These are phyloP conservation scores for Rutstroemia sp. DNA, from an alignment of 2,329 filamentous ascomycete species.

Conservation along the genomic window DNA sequence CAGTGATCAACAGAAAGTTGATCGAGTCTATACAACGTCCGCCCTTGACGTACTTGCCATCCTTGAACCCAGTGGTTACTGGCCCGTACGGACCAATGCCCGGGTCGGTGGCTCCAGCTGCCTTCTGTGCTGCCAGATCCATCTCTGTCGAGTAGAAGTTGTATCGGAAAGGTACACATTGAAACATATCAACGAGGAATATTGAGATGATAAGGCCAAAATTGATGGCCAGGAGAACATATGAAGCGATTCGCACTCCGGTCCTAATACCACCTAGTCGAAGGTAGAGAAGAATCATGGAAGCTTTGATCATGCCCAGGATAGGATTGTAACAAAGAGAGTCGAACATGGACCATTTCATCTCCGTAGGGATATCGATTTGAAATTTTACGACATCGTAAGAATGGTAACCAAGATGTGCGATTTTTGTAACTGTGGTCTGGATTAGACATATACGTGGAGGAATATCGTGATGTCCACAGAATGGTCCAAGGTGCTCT, in stretches of 20 bases:
- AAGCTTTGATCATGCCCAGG: constrained; percentile 38
- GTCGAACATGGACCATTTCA: constrained; percentile 26
- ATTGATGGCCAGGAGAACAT: constrained; percentile 18
- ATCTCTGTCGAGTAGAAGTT: constrained; percentile 8
- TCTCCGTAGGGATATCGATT: background rate
- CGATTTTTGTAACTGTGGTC: constrained; percentile 13
- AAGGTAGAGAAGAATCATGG: constrained; percentile 37
- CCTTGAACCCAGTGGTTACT: constrained; percentile 10
- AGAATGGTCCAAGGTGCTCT: too few species aligned
- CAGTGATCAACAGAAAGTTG: constrained; percentile 13
- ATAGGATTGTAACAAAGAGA: constrained; percentile 37
- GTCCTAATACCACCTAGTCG: constrained; percentile 32
- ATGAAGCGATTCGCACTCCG: constrained; percentile 6
- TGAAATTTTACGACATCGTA: constrained; percentile 4
- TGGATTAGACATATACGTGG: background rate
- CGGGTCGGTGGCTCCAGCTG: constrained; percentile 3
- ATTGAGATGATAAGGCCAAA: constrained; percentile 30
- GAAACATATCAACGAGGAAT: constrained; percentile 34
- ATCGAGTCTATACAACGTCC: constrained; percentile 15
- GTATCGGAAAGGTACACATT: constrained; percentile 27
- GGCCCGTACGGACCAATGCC: constrained; percentile 1
- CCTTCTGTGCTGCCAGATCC: constrained; percentile 8
- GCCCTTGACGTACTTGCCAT: constrained; percentile 13
- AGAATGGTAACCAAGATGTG: constrained; percentile 16
- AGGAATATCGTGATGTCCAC: too few species aligned